Percentiles rank a stretch among this genome's conserved stretches.
Evolutionary conservation across 139 green algal species (phyloP).

Genomic region (Penium margaritaceum): DNA sequence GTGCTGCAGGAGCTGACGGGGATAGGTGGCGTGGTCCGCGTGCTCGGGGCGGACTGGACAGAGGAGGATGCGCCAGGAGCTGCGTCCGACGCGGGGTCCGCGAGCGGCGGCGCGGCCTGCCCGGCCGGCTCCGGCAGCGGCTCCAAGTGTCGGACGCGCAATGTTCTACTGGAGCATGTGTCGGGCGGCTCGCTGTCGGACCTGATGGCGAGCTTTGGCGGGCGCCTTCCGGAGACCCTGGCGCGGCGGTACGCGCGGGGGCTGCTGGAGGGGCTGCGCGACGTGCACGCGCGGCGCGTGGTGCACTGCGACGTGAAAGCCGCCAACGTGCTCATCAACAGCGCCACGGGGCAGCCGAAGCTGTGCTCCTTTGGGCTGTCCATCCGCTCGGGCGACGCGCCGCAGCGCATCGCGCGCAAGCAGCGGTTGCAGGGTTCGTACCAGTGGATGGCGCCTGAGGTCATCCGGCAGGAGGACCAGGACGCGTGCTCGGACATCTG

Average conservation of each 20-base stretch:
- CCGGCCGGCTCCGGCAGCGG: too few species aligned
- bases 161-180: conserved; percentile 33
- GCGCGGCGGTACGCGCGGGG: conserved; percentile 22
- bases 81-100: conserved; percentile 12
- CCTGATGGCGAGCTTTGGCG: conserved; percentile 10
- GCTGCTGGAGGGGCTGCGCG: conserved; percentile 41
- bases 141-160: too few species aligned
- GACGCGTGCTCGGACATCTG: conserved; percentile 76
- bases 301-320: conserved; percentile 56
- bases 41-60: background rate
- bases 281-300: conserved; percentile 47
- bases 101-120: background rate
- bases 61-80: background rate
- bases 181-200: conserved; percentile 30
- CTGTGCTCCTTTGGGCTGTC: conserved; percentile 18
- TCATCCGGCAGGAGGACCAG: conserved; percentile 23
- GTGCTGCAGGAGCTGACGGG: background rate
- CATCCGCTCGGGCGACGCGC: conserved; percentile 14
- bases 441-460: conserved; percentile 97
- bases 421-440: conserved; percentile 1
- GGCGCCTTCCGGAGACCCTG: conserved; percentile 8
- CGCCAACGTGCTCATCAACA: conserved; percentile 47
- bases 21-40: background rate
- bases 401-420: background rate
- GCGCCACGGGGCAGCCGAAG: background rate